These are phyloP conservation scores for Daedalea quercina DNA, from an alignment of 768 basidiomycete genomes.

Conservation along the genomic window DNA sequence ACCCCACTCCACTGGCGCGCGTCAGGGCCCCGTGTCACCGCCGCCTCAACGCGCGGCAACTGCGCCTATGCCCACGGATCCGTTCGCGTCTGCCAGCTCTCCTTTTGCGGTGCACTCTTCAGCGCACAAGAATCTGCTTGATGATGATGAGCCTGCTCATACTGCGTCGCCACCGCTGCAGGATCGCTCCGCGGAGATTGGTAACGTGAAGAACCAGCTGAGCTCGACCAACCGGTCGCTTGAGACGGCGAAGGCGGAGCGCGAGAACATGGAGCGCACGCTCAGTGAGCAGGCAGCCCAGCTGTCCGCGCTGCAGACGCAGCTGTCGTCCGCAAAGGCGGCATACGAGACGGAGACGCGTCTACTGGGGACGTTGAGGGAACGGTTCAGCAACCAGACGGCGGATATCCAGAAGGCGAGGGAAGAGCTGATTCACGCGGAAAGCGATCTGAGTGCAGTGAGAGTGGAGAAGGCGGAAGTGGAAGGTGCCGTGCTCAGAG, in stretches of 20 bases:
- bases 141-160: conserved; percentile 53
- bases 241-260: conserved; percentile 57
- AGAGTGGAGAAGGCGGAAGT: conserved; percentile 88
- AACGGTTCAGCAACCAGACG: conserved; percentile 60
- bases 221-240: conserved; percentile 72
- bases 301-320: conserved; percentile 74
- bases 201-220: conserved; percentile 81
- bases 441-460: conserved; percentile 87
- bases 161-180: conserved; percentile 47
- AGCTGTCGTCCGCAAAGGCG: conserved; percentile 76
- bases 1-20: conserved; percentile 33
- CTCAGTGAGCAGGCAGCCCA: conserved; percentile 66
- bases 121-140: conserved; percentile 51
- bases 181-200: conserved; percentile 80
- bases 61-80: conserved; percentile 31
- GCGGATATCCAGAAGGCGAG: conserved; percentile 65
- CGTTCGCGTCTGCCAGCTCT: conserved; percentile 37
- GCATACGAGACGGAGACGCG: conserved; percentile 82
- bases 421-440: conserved; percentile 79
- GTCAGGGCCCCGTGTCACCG: conserved; percentile 13
- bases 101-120: conserved; percentile 15
- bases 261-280: conserved; percentile 54
- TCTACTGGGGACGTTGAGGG: conserved; percentile 58
- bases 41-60: conserved; percentile 11
- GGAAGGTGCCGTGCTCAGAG: conserved; percentile 77